A percentile compares a stretch with the other conserved stretches of the same genome.
phyloP scores from a whole-genome alignment of 2,329 filamentous ascomycete genomes.

The Arthroderma sp. region DNA sequence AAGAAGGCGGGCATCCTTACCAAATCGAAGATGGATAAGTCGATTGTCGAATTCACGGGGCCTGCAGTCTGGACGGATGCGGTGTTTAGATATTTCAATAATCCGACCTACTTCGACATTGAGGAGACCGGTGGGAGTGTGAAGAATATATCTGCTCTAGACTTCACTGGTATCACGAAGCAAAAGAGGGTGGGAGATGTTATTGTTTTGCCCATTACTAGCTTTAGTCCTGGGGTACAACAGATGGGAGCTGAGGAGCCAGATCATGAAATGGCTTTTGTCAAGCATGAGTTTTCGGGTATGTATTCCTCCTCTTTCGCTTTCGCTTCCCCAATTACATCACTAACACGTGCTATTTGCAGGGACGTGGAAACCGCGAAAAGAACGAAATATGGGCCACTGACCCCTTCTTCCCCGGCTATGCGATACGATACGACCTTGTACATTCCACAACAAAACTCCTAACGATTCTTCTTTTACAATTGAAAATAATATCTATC shows the following conservation, averaged over 20 bases:
- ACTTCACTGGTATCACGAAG: slow-evolving; percentile 76
- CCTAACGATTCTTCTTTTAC: too few relatives aligned
- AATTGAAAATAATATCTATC: too few relatives aligned
- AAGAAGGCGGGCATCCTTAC: slow-evolving; percentile 55
- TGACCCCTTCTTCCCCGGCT: background rate
- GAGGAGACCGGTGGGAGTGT: slow-evolving; percentile 38
- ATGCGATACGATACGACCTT: too few relatives aligned
- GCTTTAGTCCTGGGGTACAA: slow-evolving; percentile 86
- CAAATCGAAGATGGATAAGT: slow-evolving; percentile 50
- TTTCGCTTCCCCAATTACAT: background rate
- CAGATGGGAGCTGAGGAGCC: slow-evolving; percentile 84
- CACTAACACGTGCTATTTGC: slow-evolving; percentile 1
- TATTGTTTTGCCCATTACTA: slow-evolving; percentile 85
- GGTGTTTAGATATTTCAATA: slow-evolving; percentile 88
- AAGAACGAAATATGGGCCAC: slow-evolving; percentile 52
- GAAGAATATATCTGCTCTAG: slow-evolving; percentile 65
- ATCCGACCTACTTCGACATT: slow-evolving; percentile 77
- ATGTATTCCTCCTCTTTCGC: background rate
- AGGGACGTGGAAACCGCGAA: slow-evolving; percentile 68
- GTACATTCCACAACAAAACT: too few relatives aligned
- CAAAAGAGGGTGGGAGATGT: slow-evolving; percentile 88
- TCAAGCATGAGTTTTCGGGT: slow-evolving; percentile 96
- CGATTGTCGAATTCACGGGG: slow-evolving; percentile 85
- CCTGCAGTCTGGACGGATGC: slow-evolving; percentile 89
- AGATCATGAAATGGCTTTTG: slow-evolving; percentile 92